Conservation (phyloP, 169 alveolate species). For the Plasmodium fragile region DNA sequence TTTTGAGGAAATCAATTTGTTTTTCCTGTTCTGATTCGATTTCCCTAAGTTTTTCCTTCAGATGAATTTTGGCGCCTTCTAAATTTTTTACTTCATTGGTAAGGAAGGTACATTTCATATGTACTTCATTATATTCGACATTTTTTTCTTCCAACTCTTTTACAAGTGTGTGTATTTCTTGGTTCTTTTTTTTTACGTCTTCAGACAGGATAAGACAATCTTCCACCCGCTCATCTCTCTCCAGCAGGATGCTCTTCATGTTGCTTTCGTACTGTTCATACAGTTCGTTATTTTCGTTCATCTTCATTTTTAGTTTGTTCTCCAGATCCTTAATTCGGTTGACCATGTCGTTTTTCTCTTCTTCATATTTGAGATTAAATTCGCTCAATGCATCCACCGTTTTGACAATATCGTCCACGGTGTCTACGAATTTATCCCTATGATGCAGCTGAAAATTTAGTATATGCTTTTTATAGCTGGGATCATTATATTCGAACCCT, state of each 20-base stretch:
- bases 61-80: conserved; percentile 25
- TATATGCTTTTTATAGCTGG: conserved; percentile 45
- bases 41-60: conserved; percentile 55
- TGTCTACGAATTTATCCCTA: conserved; percentile 4
- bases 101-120: conserved; percentile 69
- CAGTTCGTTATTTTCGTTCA: conserved; percentile 62
- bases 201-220: conserved; percentile 71
- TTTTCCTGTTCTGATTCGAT: conserved; percentile 42
- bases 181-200: conserved; percentile 66
- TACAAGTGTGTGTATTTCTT: conserved; percentile 44
- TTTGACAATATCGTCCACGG: conserved; percentile 45
- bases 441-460: conserved; percentile 25
- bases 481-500: conserved; percentile 59
- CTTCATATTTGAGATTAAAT: conserved; percentile 53
- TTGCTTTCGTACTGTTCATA: conserved; percentile 69
- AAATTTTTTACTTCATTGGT: conserved; percentile 47
- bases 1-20: conserved; percentile 39
- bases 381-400: conserved; percentile 34
- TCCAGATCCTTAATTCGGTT: conserved; percentile 61
- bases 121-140: conserved; percentile 46
- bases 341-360: conserved; percentile 60
- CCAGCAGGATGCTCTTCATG: conserved; percentile 34
- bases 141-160: conserved; percentile 73
- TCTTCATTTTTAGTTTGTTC: conserved; percentile 45
- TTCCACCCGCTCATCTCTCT: conserved; percentile 61